Conservation (phyloP, 768 basidiomycete species). For the Cubamyces sp. region DNA sequence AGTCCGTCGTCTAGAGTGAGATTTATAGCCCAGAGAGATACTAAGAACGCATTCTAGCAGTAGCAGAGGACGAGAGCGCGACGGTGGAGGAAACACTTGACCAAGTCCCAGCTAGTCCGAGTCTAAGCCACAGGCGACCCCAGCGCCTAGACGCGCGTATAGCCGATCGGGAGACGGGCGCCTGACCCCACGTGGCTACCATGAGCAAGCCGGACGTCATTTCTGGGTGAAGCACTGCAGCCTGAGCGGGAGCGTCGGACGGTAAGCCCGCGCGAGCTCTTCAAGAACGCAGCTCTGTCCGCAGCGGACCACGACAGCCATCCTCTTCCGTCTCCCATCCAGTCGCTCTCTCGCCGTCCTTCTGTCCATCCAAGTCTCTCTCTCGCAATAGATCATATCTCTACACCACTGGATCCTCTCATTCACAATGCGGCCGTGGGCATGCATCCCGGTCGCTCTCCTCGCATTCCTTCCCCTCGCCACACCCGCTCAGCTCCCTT, state of each 20-base stretch:
- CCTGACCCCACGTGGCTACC: conserved; percentile 8
- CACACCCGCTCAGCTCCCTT: conserved; percentile 40
- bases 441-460: conserved; percentile 41
- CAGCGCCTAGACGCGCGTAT: conserved; percentile 1
- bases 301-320: conserved; percentile 16
- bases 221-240: neutral
- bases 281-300: conserved; percentile 17
- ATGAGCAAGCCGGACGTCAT: conserved; percentile 24
- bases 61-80: neutral
- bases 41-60: neutral
- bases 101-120: too few species aligned
- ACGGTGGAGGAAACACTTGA: too few species aligned
- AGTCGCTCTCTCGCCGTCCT: too few species aligned
- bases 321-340: conserved; percentile 12
- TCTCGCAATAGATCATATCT: neutral
- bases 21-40: too few species aligned
- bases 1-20: conserved; percentile 7
- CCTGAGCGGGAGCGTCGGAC: neutral
- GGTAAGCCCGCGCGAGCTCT: too few species aligned
- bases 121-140: too few species aligned
- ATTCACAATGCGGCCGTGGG: conserved; percentile 39
- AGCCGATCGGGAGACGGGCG: conserved; percentile 2
- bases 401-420: neutral
- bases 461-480: conserved; percentile 39
- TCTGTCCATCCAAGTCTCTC: conserved; percentile 2